These are phyloP conservation scores for Gleditsia sinensis DNA, from an alignment of 306 rosid genomes.

Conservation along the genomic window DNA sequence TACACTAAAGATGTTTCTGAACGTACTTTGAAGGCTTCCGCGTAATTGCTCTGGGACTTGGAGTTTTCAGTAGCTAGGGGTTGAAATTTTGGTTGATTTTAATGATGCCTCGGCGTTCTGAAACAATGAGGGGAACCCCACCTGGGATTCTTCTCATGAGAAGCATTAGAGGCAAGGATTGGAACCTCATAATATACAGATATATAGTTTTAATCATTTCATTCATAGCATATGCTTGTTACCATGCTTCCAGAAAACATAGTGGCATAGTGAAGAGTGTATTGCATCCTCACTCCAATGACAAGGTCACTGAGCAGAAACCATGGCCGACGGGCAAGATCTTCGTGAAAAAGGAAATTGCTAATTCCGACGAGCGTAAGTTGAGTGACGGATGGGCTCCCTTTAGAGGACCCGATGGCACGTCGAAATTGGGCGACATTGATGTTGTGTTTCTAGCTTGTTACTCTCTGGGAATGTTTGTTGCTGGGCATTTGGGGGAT, in stretches of 20 bases:
- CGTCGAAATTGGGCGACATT: conserved; percentile 69
- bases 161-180: conserved; percentile 52
- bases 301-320: background rate
- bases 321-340: conserved; percentile 44
- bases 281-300: conserved; percentile 50
- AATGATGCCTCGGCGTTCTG: conserved; percentile 34
- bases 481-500: conserved; percentile 81
- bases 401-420: conserved; percentile 61
- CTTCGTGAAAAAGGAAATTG: conserved; percentile 24
- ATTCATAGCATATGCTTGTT: conserved; percentile 72
- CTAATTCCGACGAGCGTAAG: background rate
- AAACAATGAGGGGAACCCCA: conserved; percentile 47
- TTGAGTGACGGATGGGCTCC: conserved; percentile 68
- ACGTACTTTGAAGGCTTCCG: background rate
- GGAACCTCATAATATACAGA: conserved; percentile 57
- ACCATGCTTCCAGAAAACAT: conserved; percentile 82
- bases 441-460: conserved; percentile 74
- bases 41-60: background rate
- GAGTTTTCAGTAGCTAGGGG: background rate
- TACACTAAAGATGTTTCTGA: too few relatives aligned
- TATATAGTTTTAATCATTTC: conserved; percentile 61
- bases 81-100: too few relatives aligned
- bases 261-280: conserved; percentile 74
- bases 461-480: conserved; percentile 72
- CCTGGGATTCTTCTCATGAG: conserved; percentile 62